phyloP scores from a whole-genome alignment of 805 yeast genomes.

The Cyberlindnera suaveolens region DNA sequence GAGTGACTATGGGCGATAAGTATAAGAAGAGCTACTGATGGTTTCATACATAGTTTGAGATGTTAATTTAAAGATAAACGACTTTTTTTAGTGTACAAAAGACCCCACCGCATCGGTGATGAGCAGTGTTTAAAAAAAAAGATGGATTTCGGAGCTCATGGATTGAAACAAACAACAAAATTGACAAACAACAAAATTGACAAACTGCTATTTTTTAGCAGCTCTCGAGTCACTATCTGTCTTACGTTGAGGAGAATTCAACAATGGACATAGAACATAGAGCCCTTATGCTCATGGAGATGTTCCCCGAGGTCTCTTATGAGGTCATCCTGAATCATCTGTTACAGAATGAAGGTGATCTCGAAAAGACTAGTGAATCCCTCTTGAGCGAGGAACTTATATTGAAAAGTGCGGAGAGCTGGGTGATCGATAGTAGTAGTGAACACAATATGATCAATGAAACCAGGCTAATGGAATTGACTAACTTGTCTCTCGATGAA shows the following conservation, averaged over 20 bases:
- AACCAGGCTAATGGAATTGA: neutral
- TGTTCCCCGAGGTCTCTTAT: slow-evolving; percentile 1
- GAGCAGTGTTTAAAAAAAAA: no score
- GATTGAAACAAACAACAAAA: no score
- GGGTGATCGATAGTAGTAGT: neutral
- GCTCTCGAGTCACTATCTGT: no score
- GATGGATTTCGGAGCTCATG: no score
- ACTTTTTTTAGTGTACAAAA: no score
- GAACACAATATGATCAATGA: neutral
- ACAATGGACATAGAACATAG: slow-evolving; percentile 1
- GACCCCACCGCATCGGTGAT: no score
- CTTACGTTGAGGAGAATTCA: no score
- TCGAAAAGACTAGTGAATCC: neutral
- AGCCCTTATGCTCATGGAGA: slow-evolving; percentile 1
- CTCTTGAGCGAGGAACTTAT: neutral
- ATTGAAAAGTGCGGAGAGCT: neutral
- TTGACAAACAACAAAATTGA: no score
- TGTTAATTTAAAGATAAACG: neutral
- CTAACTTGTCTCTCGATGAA: neutral
- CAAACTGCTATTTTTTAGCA: no score
- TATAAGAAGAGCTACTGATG: slow-evolving; percentile 5
- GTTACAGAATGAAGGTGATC: slow-evolving; percentile 1
- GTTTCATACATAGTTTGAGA: neutral
- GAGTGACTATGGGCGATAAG: slow-evolving; percentile 53
- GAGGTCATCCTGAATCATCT: neutral